These are phyloP conservation scores for Puccinia horiana DNA, from an alignment of 1,284 basidiomycete species.

Conservation along the genomic window DNA sequence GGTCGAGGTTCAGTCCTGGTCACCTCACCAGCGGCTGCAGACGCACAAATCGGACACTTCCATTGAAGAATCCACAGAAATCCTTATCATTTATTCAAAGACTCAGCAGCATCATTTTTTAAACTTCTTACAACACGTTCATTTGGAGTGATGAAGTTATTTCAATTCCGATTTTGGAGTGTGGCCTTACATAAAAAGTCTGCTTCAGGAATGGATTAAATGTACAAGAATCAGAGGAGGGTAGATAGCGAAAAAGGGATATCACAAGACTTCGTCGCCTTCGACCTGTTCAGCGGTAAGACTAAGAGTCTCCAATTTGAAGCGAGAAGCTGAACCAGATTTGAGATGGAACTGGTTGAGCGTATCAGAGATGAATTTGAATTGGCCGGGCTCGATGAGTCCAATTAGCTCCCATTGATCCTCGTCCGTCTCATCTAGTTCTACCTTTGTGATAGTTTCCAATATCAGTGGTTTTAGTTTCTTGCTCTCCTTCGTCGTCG, in stretches of 20 bases:
- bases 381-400: constrained; percentile 88
- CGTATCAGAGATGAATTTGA: constrained; percentile 84
- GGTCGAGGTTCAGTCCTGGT: too few relatives aligned
- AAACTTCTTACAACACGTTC: too few relatives aligned
- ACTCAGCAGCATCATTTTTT: too few relatives aligned
- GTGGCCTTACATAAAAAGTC: too few relatives aligned
- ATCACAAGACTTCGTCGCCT: constrained; percentile 41
- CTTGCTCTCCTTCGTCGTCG: constrained; percentile 70
- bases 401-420: constrained; percentile 87
- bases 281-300: constrained; percentile 43
- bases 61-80: too few relatives aligned
- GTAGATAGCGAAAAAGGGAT: background rate
- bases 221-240: background rate
- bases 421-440: constrained; percentile 71
- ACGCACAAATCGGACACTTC: too few relatives aligned
- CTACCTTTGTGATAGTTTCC: constrained; percentile 76
- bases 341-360: constrained; percentile 66
- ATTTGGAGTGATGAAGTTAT: too few relatives aligned
- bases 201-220: background rate
- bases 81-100: too few relatives aligned
- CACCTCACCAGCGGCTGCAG: too few relatives aligned
- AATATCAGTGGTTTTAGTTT: constrained; percentile 72
- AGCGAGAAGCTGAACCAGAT: constrained; percentile 75
- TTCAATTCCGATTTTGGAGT: too few relatives aligned
- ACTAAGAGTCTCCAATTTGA: constrained; percentile 57